Base-by-base conservation (phyloP, 2,329 filamentous ascomycete genomes). In the Dothideomycetes sp. region DNA sequence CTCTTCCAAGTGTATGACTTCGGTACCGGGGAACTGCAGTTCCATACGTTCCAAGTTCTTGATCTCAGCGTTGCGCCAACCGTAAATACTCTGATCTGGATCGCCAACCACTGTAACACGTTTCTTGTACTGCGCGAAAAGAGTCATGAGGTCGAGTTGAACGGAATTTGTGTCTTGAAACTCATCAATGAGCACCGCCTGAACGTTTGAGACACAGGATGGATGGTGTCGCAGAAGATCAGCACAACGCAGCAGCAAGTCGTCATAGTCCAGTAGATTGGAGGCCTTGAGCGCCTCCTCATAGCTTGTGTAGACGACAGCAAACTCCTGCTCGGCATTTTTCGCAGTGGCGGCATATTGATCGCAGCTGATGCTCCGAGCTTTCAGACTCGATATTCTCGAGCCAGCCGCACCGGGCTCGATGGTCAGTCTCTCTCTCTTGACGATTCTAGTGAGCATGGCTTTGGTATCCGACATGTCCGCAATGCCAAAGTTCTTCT, bases 101-200 rank as follows among this genome's bases (percentile, higher is more conserved):
- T 98, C 89, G 24, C 89, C 91, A 4, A 98, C 91, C 44, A 95
- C 84, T 1, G 89, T 96, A 49, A 96, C 89, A n/a, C 78, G 73
- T 41, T 76, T 73, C 32, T 73, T 70, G 16, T 69, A 64, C 44
- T 85, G 77, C 2, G 88, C 85, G 52, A 98, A 80, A 1, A 94
- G 70, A 46, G 75, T 81, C 87, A 95, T 95, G 31, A 98, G 66
- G 50, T 95, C 86, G 53, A 94, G 96, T 59, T 98, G 89, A 4
- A 95, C 80, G 15, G 85, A 75, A 55, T 96, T 98, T 5, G 89
- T 96, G 61, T 98, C 89, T 61, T 98, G 89, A 47, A 95, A 98
- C 56, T 98, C 89, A 56, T 98, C 89, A 46, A 98, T 93, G 34
- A 98, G 70, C 5, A 96, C 87, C 0, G 85, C 77, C 58, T 95